Evolutionary conservation across 2,329 filamentous ascomycete species (phyloP).

Genomic region (Diplodia corticola): DNA sequence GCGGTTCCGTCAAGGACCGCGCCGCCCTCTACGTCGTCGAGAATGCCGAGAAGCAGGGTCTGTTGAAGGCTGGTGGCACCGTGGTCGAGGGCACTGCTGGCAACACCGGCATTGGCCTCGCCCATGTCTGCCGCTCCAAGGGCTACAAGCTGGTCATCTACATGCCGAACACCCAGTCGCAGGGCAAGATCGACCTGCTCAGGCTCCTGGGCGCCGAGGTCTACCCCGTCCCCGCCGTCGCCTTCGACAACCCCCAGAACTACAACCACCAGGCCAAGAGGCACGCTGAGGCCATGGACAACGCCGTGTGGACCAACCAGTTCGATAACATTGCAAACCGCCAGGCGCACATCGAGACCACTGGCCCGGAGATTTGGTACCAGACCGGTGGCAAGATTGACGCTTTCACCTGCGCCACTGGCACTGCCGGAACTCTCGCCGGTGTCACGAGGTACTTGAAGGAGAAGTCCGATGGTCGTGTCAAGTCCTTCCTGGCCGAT

Average conservation of each 20-base stretch:
- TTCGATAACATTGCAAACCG: constrained; percentile 97
- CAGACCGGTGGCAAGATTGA: constrained; percentile 85
- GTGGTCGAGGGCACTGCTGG: constrained; percentile 97
- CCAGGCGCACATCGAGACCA: constrained; percentile 92
- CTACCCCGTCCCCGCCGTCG: constrained; percentile 90
- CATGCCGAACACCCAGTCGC: constrained; percentile 98
- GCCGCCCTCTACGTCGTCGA: constrained; percentile 92
- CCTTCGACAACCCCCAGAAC: constrained; percentile 92
- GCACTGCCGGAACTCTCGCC: constrained; percentile 87
- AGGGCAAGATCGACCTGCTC: constrained; percentile 94
- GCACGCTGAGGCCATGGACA: constrained; percentile 82
- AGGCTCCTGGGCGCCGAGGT: constrained; percentile 91
- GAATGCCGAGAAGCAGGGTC: constrained; percentile 85
- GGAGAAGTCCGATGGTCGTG: constrained; percentile 71
- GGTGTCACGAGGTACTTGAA: constrained; percentile 89
- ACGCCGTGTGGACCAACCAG: constrained; percentile 98
- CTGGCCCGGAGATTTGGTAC: constrained; percentile 94
- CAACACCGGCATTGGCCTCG: constrained; percentile 96
- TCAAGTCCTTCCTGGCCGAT: constrained; percentile 89
- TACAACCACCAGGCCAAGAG: constrained; percentile 95
- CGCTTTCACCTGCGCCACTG: constrained; percentile 93
- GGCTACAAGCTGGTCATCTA: constrained; percentile 98
- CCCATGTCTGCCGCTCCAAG: constrained; percentile 88
- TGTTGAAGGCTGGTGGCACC: constrained; percentile 82
- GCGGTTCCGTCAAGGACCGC: constrained; percentile 93